Base-by-base conservation (phyloP, 495 filamentous ascomycete species). In the Penicillium herquei region DNA sequence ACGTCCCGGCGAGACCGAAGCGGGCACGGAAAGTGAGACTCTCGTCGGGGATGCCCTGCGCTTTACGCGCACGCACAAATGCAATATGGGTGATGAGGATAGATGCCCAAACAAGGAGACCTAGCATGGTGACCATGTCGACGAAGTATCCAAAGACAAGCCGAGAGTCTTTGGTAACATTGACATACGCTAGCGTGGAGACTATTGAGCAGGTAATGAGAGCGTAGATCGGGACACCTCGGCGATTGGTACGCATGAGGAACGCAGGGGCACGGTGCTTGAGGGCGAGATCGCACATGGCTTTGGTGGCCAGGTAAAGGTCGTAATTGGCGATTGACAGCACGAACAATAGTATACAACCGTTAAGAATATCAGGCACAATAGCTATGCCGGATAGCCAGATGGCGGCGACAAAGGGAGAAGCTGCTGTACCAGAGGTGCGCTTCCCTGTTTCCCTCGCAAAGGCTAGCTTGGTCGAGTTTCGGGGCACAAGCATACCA, bases 71-170 rank as follows among this genome's bases (percentile, higher is more conserved):
- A 4, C 78, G 78, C 31, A 89, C 78, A 63, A 94, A 95, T 61
- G 72, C 84, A 54, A 95, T 84, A 69, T 95, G 90, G 6, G 86
- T 85, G 39, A 91, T 74, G 2, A 94, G 80, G 50, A 94, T 88
- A 0, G 87, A 90, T 42, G 91, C 84, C 89, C 90, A 80, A 4
- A 72, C 71, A 14, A 80, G 49, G 9, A 91, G 74, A 26, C 88
- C 87, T 56, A 90, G 87, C 68, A 91, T 87, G 8, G 88, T 89
- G 26, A 84, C 84, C 42, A 92, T 74, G 60, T 91, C 89, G 50
- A 92, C 83, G 52, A 94, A 89, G 72, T 91, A 91, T 6, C 72
- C 76, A 61, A 94, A 96, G 0, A 94, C 86, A 0, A 70, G 70
- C 39, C 75, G 76, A 0, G 87, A 83, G 51, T 82, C 78, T 50